These are phyloP conservation scores for Aspergillus carbonarius DNA, from an alignment of 2,329 filamentous ascomycete genomes.

Conservation along the genomic window DNA sequence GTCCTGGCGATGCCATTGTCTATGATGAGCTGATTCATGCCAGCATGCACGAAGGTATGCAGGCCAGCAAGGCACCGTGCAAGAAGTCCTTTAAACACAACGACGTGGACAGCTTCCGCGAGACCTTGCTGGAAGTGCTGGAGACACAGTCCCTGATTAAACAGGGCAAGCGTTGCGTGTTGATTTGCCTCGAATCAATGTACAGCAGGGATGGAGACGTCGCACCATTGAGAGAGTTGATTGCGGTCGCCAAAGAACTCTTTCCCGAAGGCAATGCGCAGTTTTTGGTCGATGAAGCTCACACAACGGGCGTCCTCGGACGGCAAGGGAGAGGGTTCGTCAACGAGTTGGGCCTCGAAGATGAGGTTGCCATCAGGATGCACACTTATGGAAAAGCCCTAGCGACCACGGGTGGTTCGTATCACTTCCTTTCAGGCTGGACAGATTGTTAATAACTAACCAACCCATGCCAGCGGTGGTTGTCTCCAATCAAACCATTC, in stretches of 20 bases:
- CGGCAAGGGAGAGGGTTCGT: slow-evolving; percentile 18
- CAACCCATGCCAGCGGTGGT: slow-evolving; percentile 46
- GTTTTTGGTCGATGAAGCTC: slow-evolving; percentile 18
- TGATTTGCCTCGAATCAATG: slow-evolving; percentile 44
- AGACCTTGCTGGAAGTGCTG: background rate
- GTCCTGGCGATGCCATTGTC: slow-evolving; percentile 55
- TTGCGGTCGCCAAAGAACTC: slow-evolving; percentile 12
- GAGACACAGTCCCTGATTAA: background rate
- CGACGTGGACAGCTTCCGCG: background rate
- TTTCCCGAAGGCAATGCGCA: slow-evolving; percentile 22
- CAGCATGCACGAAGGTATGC: slow-evolving; percentile 69
- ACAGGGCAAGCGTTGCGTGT: slow-evolving; percentile 27
- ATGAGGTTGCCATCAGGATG: slow-evolving; percentile 26
- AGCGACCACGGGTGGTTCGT: slow-evolving; percentile 25
- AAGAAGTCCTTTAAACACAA: slow-evolving; percentile 25
- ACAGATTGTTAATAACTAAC: background rate
- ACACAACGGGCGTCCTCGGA: slow-evolving; percentile 15
- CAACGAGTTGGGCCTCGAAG: slow-evolving; percentile 24
- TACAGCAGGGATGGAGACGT: slow-evolving; percentile 53
- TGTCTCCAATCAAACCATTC: slow-evolving; percentile 55
- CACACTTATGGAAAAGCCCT: slow-evolving; percentile 30
- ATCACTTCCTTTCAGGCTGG: too few relatives aligned
- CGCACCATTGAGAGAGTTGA: slow-evolving; percentile 21
- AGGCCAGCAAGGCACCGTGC: slow-evolving; percentile 49
- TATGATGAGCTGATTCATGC: slow-evolving; percentile 69